Conservation (phyloP, 75 land plant genomes). For the Pinus albicaulis region DNA sequence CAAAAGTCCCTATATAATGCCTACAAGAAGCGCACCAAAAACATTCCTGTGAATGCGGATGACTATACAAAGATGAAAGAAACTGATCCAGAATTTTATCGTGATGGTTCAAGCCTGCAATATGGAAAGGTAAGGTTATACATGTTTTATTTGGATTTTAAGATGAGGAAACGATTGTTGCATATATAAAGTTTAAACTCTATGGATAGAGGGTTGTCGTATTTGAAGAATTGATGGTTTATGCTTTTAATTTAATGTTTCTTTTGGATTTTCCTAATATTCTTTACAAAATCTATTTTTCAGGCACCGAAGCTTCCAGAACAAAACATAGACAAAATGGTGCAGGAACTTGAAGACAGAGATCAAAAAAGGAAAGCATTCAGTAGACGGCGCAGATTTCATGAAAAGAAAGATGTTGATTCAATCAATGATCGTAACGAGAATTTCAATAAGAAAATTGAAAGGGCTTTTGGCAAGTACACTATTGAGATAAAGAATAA, state of each 20-base stretch:
- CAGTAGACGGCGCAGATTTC: constrained; percentile 89
- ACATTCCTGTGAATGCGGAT: constrained; percentile 62
- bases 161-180: background rate
- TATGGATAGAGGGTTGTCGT: background rate
- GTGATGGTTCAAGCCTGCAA: constrained; percentile 92
- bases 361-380: constrained; percentile 74
- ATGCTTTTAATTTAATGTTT: background rate
- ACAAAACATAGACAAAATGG: constrained; percentile 86
- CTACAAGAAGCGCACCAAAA: constrained; percentile 92
- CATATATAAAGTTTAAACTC: background rate
- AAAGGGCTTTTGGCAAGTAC: constrained; percentile 97
- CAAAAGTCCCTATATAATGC: constrained; percentile 92
- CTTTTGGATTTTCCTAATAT: background rate
- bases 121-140: constrained; percentile 85
- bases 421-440: constrained; percentile 98
- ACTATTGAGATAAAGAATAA: constrained; percentile 98
- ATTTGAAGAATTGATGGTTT: background rate
- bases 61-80: constrained; percentile 79
- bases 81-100: constrained; percentile 92
- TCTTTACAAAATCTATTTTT: background rate
- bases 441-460: constrained; percentile 99
- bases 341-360: constrained; percentile 78
- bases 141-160: background rate
- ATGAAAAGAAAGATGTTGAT: constrained; percentile 96
- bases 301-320: constrained; percentile 79